These are phyloP conservation scores for Gastrodia elata DNA, from an alignment of 106 monocot genomes.

Conservation along the genomic window DNA sequence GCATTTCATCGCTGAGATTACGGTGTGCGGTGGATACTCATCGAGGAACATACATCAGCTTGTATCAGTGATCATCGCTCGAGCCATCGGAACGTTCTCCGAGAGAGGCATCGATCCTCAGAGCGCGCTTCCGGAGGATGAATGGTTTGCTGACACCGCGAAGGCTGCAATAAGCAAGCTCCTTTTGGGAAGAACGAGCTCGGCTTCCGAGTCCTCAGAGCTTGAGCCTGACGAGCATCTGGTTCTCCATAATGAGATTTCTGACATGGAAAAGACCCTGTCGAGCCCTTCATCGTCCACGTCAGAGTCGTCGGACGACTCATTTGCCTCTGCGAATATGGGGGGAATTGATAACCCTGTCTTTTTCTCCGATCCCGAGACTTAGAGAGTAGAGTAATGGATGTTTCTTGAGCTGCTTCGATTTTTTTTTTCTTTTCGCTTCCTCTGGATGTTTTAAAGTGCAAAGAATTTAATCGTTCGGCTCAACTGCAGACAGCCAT, in stretches of 20 bases:
- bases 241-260: conserved; percentile 34
- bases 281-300: conserved; percentile 38
- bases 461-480: too few species aligned
- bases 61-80: conserved; percentile 69
- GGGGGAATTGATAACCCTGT: conserved; percentile 67
- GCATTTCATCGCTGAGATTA: conserved; percentile 89
- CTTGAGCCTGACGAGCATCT: conserved; percentile 32
- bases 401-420: too few species aligned
- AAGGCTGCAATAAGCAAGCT: conserved; percentile 79
- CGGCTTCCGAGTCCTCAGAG: conserved; percentile 57
- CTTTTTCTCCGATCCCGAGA: conserved; percentile 64
- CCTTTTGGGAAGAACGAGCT: conserved; percentile 43
- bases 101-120: conserved; percentile 80
- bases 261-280: conserved; percentile 53
- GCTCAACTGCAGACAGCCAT: too few species aligned
- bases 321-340: conserved; percentile 89
- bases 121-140: conserved; percentile 89
- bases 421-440: too few species aligned
- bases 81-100: conserved; percentile 80
- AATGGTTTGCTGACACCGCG: conserved; percentile 88
- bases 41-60: conserved; percentile 70
- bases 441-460: too few species aligned
- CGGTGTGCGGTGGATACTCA: conserved; percentile 68
- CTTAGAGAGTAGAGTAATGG: conserved; percentile 14
- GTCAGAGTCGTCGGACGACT: conserved; percentile 45